These are phyloP conservation scores for Leucocoprinus leucothites DNA, from an alignment of 768 basidiomycete genomes.

Conservation along the genomic window DNA sequence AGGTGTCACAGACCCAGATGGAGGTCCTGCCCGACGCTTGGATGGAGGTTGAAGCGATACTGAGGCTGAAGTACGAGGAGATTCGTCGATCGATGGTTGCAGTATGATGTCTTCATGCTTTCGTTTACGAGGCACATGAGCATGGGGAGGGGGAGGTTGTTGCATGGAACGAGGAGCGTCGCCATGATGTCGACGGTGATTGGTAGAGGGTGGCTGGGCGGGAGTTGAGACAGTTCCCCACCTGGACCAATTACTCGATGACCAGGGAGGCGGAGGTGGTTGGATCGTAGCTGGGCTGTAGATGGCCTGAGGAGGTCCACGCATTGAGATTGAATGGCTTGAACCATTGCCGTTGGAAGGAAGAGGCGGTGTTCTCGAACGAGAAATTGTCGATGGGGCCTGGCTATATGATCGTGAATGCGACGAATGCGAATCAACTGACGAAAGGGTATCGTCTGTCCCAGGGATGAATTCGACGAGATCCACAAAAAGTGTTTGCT, in stretches of 20 bases:
- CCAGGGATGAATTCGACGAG: conserved; percentile 63
- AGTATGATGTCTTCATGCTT: conserved; percentile 39
- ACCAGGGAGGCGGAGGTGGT: conserved; percentile 42
- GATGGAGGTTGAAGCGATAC: conserved; percentile 19
- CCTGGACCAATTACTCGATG: conserved; percentile 23
- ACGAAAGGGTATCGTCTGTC: conserved; percentile 22
- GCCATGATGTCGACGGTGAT: conserved; percentile 15
- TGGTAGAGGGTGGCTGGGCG: conserved; percentile 40
- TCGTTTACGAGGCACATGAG: conserved; percentile 41
- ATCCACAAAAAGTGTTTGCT: conserved; percentile 71
- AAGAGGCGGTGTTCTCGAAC: conserved; percentile 8
- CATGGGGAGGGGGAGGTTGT: conserved; percentile 25
- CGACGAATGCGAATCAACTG: conserved; percentile 1
- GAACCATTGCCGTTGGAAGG: conserved; percentile 11
- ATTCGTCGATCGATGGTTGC: conserved; percentile 22
- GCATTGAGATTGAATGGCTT: conserved; percentile 11
- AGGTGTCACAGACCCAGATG: conserved; percentile 26
- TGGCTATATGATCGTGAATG: conserved; percentile 6
- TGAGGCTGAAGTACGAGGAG: conserved; percentile 23
- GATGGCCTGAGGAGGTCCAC: conserved; percentile 9
- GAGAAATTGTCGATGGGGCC: conserved; percentile 6
- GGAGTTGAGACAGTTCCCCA: conserved; percentile 47
- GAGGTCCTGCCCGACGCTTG: conserved; percentile 19
- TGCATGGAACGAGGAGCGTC: conserved; percentile 4
- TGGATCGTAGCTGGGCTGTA: conserved; percentile 12